phyloP scores from a whole-genome alignment of 148 eudicot genomes.

The Rhododendron williamsianum region DNA sequence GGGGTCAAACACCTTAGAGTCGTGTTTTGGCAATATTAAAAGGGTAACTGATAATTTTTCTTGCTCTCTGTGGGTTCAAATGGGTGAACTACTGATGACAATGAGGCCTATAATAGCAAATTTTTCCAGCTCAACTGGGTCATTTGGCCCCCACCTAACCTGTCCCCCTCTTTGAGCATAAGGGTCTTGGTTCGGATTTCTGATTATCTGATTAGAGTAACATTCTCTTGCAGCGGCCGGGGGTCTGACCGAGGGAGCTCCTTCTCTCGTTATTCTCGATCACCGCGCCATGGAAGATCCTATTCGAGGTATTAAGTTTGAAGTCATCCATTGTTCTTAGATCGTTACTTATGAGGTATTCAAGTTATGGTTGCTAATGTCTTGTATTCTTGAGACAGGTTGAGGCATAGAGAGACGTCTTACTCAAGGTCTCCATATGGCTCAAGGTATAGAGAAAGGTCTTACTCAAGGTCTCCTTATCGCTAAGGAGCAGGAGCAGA shows the following conservation, averaged over 20 bases:
- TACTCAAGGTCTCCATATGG: conserved; percentile 47
- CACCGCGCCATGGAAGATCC: conserved; percentile 20
- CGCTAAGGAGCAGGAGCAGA: conserved; percentile 11
- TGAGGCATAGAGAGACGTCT: conserved; percentile 56
- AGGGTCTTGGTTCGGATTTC: not conserved
- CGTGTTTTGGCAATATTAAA: not conserved
- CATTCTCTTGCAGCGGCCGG: conserved; percentile 30
- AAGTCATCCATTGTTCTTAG: not conserved
- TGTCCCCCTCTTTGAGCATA: not conserved
- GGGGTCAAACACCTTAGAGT: not conserved
- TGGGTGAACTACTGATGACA: not conserved
- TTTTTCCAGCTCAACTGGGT: not conserved
- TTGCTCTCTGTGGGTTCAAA: not conserved
- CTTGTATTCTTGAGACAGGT: conserved; percentile 39
- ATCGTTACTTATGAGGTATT: not conserved
- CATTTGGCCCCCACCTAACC: not conserved
- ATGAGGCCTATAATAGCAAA: not conserved
- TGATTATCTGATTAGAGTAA: not conserved
- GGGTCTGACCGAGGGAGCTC: conserved; percentile 46
- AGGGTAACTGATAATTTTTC: not conserved
- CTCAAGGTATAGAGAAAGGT: conserved; percentile 45
- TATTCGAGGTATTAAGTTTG: conserved; percentile 44
- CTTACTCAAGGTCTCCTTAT: conserved; percentile 53
- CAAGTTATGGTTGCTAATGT: not conserved
- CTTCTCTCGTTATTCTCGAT: conserved; percentile 29